A percentile compares a stretch with the other conserved stretches of the same genome.
Conservation (phyloP, 176 grass and related monocot genomes). For the Hordeum marinum region DNA sequence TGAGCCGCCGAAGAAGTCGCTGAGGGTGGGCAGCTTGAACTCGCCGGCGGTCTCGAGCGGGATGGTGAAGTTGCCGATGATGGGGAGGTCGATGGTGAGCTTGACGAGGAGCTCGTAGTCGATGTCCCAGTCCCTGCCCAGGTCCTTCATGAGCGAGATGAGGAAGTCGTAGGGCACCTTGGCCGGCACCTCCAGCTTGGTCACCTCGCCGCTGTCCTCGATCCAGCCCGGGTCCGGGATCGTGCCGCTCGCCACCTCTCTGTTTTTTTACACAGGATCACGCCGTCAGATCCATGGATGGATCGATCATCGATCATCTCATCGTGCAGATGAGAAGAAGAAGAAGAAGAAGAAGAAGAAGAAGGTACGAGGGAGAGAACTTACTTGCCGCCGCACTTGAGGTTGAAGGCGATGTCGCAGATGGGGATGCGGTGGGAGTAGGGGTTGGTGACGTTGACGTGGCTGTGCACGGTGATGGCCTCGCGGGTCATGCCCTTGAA, state of each 20-base stretch:
- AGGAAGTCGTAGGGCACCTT: conserved; percentile 81
- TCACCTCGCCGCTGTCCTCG: conserved; percentile 38
- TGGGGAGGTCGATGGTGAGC: conserved; percentile 63
- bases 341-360: accelerated
- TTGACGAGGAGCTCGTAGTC: conserved; percentile 63
- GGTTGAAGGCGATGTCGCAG: conserved; percentile 60
- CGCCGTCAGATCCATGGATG: too few relatives aligned
- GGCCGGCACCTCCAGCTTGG: conserved; percentile 71
- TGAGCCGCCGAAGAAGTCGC: conserved; percentile 44
- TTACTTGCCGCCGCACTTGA: conserved; percentile 67
- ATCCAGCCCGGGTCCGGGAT: conserved; percentile 85
- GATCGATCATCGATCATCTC: too few relatives aligned
- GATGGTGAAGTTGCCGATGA: conserved; percentile 80
- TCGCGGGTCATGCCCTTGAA: conserved; percentile 62
- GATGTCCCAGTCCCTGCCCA: conserved; percentile 77
- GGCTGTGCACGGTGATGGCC: conserved; percentile 71
- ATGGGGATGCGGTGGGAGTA: conserved; percentile 75
- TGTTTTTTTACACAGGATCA: neutral
- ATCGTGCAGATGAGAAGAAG: neutral
- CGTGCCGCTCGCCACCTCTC: conserved; percentile 53
- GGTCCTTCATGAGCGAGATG: conserved; percentile 50
- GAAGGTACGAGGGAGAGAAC: too few relatives aligned
- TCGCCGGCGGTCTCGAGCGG: conserved; percentile 61
- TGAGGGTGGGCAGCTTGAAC: conserved; percentile 77
- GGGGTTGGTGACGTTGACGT: conserved; percentile 73